Evolutionary conservation across 2,329 filamentous ascomycete genomes (phyloP), one percentile per base, ranked within the genome.

Genomic region (Trichoderma polysporum): DNA sequence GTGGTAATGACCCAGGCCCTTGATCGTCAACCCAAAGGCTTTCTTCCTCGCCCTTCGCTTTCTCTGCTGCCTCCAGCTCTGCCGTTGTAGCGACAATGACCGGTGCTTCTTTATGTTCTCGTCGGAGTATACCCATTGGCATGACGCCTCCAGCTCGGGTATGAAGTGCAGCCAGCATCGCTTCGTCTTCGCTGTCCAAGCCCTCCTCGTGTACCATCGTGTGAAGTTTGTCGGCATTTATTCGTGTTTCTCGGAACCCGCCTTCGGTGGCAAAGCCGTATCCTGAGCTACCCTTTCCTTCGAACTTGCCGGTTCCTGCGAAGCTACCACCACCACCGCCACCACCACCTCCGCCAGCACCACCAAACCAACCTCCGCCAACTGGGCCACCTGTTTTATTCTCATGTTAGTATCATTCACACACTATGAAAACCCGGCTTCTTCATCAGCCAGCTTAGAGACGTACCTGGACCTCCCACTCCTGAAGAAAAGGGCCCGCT

Each of bases 201-300:
- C 84, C 81, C n/a, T 81, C 81, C 25, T 81, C 70, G 64, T 79
- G 72, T 61, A 79, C 70, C 76, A 81, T 76, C 57, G 75, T 72
- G 70, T 84, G 84, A 56, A 88, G 83, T 66, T 82, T 80, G 71
- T 88, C 85, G 70, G 85, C 83, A 70, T 88, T 86, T 73, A 88
- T 84, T 74, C 86, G 78, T 37, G 79, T 71, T 68, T 86, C 83
- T 67, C 79, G 76, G 66, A 73, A 71, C 37, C 73, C 69, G 56
- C 71, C 70, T 19, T 71, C 70, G 17, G 74, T 73, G 19, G 73
- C 75, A 53, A 81, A 77, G 41, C 76, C 76, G 67, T 83, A 82
- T 47, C 77, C 79, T 66, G 70, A 76, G 39, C 76, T 76, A 66
- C 83, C 81, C 64, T 77, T 80, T 49, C 74, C 75, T 61, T 83